These are phyloP conservation scores for Telopea speciosissima DNA, from an alignment of 177 flowering plant species.

Conservation along the genomic window DNA sequence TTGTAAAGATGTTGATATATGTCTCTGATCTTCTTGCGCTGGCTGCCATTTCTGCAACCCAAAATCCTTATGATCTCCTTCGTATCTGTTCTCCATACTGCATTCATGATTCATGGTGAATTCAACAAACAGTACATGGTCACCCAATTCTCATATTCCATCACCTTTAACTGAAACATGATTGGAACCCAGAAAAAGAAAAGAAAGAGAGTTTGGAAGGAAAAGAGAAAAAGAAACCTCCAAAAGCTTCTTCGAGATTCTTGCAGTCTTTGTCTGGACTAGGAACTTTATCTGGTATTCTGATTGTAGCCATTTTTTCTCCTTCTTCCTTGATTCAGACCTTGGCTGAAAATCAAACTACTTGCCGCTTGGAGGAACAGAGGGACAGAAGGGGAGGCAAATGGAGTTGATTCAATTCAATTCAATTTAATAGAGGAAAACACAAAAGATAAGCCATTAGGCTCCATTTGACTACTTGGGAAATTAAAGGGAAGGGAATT, in stretches of 20 bases:
- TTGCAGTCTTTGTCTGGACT: conserved; percentile 57
- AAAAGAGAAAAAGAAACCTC: conserved; percentile 37
- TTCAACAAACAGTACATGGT: neutral
- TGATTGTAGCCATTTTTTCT: conserved; percentile 45
- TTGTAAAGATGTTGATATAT: conserved; percentile 58
- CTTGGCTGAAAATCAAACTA: neutral
- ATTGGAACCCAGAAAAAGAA: neutral
- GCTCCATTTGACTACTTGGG: too few relatives aligned
- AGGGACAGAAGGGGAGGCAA: too few relatives aligned
- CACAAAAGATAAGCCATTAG: too few relatives aligned
- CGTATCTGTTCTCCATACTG: conserved; percentile 80
- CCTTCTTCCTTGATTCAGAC: neutral
- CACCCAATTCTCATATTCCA: neutral
- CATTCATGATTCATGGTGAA: conserved; percentile 1
- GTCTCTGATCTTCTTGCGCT: conserved; percentile 56
- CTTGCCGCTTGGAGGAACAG: too few relatives aligned
- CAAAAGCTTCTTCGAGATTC: conserved; percentile 44
- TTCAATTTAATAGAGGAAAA: too few relatives aligned
- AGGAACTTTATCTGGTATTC: conserved; percentile 53
- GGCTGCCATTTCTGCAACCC: conserved; percentile 65
- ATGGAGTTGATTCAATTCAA: too few relatives aligned
- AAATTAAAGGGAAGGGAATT: too few relatives aligned
- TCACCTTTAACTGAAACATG: neutral
- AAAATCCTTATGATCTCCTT: conserved; percentile 51
- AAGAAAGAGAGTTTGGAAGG: neutral